A percentile compares a stretch with the other conserved stretches of the same genome.
Evolutionary conservation across 1,284 basidiomycete species (phyloP).

Genomic region (Pisolithus thermaeus): DNA sequence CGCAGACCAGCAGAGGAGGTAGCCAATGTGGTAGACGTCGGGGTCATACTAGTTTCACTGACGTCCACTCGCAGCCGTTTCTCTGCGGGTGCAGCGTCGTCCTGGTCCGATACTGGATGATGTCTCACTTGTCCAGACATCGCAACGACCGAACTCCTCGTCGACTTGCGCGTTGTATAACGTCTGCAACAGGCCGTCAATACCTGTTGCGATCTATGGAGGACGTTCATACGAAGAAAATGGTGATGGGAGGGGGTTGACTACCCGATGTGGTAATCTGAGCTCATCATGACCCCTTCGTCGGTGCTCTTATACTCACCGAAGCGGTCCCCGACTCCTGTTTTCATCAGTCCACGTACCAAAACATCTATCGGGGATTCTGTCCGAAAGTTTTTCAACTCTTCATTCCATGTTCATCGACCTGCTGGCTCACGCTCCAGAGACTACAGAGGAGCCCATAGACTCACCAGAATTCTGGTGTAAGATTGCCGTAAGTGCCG

Average conservation of each 20-base stretch:
- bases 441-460: conserved; percentile 22
- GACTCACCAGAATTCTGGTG: conserved; percentile 56
- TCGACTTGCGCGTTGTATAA: not conserved
- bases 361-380: too few relatives aligned
- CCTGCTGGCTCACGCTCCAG: conserved; percentile 1
- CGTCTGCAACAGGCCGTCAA: not conserved
- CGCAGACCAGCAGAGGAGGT: not conserved
- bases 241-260: not conserved
- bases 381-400: not conserved
- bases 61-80: conserved; percentile 16
- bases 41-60: not conserved
- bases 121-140: conserved; percentile 9
- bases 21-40: not conserved
- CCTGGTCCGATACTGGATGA: conserved; percentile 6
- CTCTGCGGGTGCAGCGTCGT: conserved; percentile 4
- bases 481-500: conserved; percentile 60
- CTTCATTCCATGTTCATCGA: conserved; percentile 8
- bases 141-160: not conserved
- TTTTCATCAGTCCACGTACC: too few relatives aligned
- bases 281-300: too few relatives aligned
- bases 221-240: not conserved
- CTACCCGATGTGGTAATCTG: not conserved
- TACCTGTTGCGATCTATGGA: not conserved
- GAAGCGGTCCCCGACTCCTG: too few relatives aligned
- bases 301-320: too few relatives aligned